Base-by-base conservation (phyloP, 257 asterid genomes). In the Solanum ossicruentum region DNA sequence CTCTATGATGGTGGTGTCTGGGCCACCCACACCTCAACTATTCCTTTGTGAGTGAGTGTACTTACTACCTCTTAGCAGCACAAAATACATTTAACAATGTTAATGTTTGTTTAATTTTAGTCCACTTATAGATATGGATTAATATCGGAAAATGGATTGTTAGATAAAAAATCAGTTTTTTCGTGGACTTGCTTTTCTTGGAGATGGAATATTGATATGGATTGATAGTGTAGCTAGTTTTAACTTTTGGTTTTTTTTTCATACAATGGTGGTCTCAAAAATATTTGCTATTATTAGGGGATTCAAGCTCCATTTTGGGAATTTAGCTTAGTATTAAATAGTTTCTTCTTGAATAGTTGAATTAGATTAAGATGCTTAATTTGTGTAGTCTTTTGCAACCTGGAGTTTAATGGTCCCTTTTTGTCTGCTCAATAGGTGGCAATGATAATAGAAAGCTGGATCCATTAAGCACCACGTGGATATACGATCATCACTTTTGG, bases 391-490 rank as follows among this genome's bases (percentile, higher is more conserved):
- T 72, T 36, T 43, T 83, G 39, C 63, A 54, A 39, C 21, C 3
- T 28, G 47, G 82, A 70, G 81, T 83, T 26, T 52, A 54, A 82
- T 3, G 6, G 71, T 54, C 7, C 18, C 13, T 16, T 75, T 54
- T 83, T 69, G 55, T 69, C 80, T 83, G 81, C 69, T 69, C 81
- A 69, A 47, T 15, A 36, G 36, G 85, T 83, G 70, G 56, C 80
- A 58, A 32, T 83, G 85, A n/a, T 67, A 47, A 69, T 32, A 83
- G 70, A 69, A 54, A 67, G 85, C 56, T 47, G 85, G 82, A 83
- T 83, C 56, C 28, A 15, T 67, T 83, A 83, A 83, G 69, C 85
- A 83, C 54, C 43, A 17, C 85, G 7, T 51, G 85, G 55, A 83
- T 52, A 73, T 70, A 83, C 5, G 39, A 52, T 83, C 80, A 69